Base-by-base conservation (phyloP, 176 grass and related monocot genomes). In the Eragrostis curvula region DNA sequence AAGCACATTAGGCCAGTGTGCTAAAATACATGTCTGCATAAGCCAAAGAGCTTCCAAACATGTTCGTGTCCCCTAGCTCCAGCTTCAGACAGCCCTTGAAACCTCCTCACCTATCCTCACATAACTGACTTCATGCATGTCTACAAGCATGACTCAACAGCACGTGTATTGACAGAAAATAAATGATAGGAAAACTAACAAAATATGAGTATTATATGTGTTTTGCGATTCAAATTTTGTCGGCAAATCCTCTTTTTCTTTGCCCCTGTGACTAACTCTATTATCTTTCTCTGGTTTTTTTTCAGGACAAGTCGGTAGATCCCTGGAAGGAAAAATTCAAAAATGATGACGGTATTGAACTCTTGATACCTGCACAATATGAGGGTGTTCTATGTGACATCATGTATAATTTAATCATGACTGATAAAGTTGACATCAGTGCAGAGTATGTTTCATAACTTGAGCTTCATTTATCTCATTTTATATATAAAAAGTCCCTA, bases 401-500 rank as follows among this genome's bases (percentile, higher is more conserved):
- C 13, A 25, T 70, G 23, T 0, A 3, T 8, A 0, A 0, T 27
- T n/a, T n/a, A n/a, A n/a, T n/a, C n/a, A n/a, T n/a, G n/a, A n/a
- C n/a, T n/a, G n/a, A n/a, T n/a, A n/a, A n/a, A 8, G 2, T 45
- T 44, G 41, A 46, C n/a, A 70, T 70, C 12, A 3, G 0, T 10
- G 0, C 1, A 16, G 67, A 47, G 42, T 70, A 70, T 16, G 67
- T 70, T 68, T 47, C 1, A 43, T 44, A 68, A 3, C 36, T 41
- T 12, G n/a, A 69, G 11, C 66, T 69, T 69, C 1, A 8, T 42
- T 68, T 44, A n/a, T n/a, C n/a, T n/a, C n/a, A n/a, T n/a, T 52
- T 18, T 52, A 4, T 16, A 52, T 16, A 52, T 52, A 52, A 24
- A 21, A 68, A 44, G 10, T 44, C n/a, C n/a, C 20, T 68, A 68